A percentile compares a stretch with the other conserved stretches of the same genome.
Evolutionary conservation across 1,284 basidiomycete species (phyloP).

Genomic region (Tylopilus sp.): DNA sequence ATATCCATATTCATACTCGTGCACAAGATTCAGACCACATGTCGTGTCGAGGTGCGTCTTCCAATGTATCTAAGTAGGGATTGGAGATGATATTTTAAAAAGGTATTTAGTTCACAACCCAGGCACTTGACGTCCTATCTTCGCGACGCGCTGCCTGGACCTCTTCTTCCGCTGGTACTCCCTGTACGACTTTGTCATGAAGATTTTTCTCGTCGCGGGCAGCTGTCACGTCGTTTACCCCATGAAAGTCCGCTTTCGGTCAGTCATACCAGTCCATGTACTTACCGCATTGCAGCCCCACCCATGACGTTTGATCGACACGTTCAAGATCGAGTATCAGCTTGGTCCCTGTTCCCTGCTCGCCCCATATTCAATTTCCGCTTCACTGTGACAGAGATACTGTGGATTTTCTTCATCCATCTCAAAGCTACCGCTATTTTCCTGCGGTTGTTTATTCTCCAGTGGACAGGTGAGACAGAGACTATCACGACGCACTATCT

Average conservation of each 20-base stretch:
- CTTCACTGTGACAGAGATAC: slow-evolving; percentile 79
- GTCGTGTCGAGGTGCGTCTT: slow-evolving; percentile 52
- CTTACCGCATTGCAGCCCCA: slow-evolving; percentile 70
- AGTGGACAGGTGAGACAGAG: slow-evolving; percentile 98
- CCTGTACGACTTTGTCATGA: slow-evolving; percentile 95
- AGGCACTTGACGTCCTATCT: slow-evolving; percentile 95
- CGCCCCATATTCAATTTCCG: slow-evolving; percentile 91
- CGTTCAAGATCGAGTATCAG: slow-evolving; percentile 95
- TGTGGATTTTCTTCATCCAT: slow-evolving; percentile 99
- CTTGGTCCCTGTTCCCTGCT: slow-evolving; percentile 85
- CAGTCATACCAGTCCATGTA: slow-evolving; percentile 43
- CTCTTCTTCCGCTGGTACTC: slow-evolving; percentile 82
- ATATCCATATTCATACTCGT: slow-evolving; percentile 77
- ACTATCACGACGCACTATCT: slow-evolving; percentile 98
- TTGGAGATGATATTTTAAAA: slow-evolving; percentile 11
- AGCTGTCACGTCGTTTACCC: slow-evolving; percentile 94
- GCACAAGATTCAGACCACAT: slow-evolving; percentile 67
- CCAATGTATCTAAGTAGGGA: not conserved
- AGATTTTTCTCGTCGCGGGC: slow-evolving; percentile 95
- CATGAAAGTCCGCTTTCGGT: slow-evolving; percentile 93
- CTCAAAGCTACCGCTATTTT: slow-evolving; percentile 96
- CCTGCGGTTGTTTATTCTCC: slow-evolving; percentile 98
- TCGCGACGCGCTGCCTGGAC: slow-evolving; percentile 92
- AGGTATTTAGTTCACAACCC: slow-evolving; percentile 99
- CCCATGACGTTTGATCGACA: slow-evolving; percentile 95